Evolutionary conservation across 257 asterid genomes (phyloP).

Genomic region (Nicotiana undulata): DNA sequence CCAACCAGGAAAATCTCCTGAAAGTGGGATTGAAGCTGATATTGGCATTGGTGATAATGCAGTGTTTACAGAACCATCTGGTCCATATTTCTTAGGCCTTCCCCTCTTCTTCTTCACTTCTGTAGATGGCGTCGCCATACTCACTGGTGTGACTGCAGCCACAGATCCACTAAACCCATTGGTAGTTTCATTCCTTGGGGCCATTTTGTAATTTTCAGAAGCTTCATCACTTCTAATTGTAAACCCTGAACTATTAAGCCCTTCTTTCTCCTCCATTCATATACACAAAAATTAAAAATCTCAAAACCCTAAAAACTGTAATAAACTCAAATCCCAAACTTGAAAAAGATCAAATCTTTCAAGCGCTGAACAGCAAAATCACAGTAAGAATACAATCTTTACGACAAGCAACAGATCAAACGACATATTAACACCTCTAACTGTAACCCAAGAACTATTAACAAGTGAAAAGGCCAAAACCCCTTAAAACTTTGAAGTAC

Average conservation of each 20-base stretch:
- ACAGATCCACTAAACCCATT: conserved; percentile 40
- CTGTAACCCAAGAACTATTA: conserved; percentile 39
- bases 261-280: conserved; percentile 80
- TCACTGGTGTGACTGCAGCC: conserved; percentile 24
- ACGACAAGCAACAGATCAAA: too few relatives aligned
- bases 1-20: conserved; percentile 74
- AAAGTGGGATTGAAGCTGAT: conserved; percentile 84
- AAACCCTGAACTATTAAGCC: conserved; percentile 30
- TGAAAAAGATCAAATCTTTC: too few relatives aligned
- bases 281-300: conserved; percentile 23
- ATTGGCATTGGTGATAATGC: conserved; percentile 97
- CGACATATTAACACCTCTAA: conserved; percentile 15
- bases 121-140: conserved; percentile 17
- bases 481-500: neutral
- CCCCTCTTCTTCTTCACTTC: conserved; percentile 62
- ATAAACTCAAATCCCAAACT: too few relatives aligned
- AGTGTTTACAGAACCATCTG: conserved; percentile 37
- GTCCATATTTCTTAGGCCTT: conserved; percentile 76
- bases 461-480: conserved; percentile 23
- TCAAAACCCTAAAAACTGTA: neutral
- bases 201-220: conserved; percentile 53
- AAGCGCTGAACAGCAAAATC: too few relatives aligned
- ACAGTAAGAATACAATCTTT: too few relatives aligned
- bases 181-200: conserved; percentile 39
- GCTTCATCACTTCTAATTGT: conserved; percentile 27